These are phyloP conservation scores for Viridothelium virens DNA, from an alignment of 495 filamentous ascomycete genomes.

Conservation along the genomic window DNA sequence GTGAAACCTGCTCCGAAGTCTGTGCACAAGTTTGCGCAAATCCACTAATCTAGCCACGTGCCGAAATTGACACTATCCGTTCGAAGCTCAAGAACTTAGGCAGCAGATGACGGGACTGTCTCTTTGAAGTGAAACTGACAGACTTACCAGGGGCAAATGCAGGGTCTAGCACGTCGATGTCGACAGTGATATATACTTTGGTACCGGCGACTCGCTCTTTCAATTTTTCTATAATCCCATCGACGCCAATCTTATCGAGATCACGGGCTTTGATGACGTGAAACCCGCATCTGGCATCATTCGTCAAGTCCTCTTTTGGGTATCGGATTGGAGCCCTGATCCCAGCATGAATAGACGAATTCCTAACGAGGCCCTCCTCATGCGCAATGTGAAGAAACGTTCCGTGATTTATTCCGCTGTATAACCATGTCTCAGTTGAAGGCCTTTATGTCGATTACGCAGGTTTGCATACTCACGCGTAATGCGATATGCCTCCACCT, in stretches of 20 bases:
- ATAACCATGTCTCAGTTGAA: conserved; percentile 2
- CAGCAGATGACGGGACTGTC: not conserved
- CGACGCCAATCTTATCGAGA: conserved; percentile 32
- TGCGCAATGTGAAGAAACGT: conserved; percentile 49
- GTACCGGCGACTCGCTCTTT: conserved; percentile 29
- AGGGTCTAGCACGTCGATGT: conserved; percentile 40
- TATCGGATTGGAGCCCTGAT: conserved; percentile 42
- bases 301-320: conserved; percentile 40
- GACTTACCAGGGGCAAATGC: conserved; percentile 37
- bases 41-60: not conserved
- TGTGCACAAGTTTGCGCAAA: not conserved
- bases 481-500: conserved; percentile 44
- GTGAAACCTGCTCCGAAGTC: not conserved
- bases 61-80: not conserved
- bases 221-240: conserved; percentile 31
- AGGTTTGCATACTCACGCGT: conserved; percentile 36
- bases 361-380: conserved; percentile 45
- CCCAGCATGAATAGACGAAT: conserved; percentile 45
- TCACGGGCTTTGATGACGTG: conserved; percentile 36
- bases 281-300: conserved; percentile 46
- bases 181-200: conserved; percentile 37
- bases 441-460: not conserved
- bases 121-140: not conserved
- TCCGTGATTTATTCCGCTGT: conserved; percentile 45
- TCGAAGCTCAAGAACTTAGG: not conserved